These are phyloP conservation scores for Aspergillus sp. DNA, from an alignment of 2,329 filamentous ascomycete species.

Conservation along the genomic window DNA sequence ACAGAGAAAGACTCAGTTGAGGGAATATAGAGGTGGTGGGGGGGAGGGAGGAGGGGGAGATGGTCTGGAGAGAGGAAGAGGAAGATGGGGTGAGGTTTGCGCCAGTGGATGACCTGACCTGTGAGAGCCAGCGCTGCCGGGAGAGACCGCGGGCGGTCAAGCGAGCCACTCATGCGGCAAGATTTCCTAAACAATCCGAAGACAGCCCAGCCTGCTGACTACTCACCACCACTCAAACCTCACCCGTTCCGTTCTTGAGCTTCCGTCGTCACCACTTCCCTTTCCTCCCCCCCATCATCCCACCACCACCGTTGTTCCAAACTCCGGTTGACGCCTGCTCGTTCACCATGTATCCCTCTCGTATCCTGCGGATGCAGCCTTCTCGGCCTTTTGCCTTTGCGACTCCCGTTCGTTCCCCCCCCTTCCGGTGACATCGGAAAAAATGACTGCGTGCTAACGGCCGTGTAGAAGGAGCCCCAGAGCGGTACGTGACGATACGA, in stretches of 20 bases:
- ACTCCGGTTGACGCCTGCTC: slow-evolving; percentile 17
- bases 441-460: slow-evolving; percentile 39
- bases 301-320: slow-evolving; percentile 18
- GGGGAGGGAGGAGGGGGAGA: slow-evolving; percentile 18
- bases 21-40: slow-evolving; percentile 7
- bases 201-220: slow-evolving; percentile 16
- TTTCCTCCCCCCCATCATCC: slow-evolving; percentile 13
- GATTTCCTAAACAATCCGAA: slow-evolving; percentile 38
- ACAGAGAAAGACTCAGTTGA: slow-evolving; percentile 14
- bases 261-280: slow-evolving; percentile 22
- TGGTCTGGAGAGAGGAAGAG: slow-evolving; percentile 21
- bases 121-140: slow-evolving; percentile 35
- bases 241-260: slow-evolving; percentile 16
- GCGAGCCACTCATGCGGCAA: slow-evolving; percentile 35
- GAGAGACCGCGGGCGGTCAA: slow-evolving; percentile 38
- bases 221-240: slow-evolving; percentile 8
- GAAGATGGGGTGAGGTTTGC: slow-evolving; percentile 28
- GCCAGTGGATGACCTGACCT: slow-evolving; percentile 28
- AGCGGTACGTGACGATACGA: slow-evolving; percentile 50
- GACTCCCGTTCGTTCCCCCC: slow-evolving; percentile 62
- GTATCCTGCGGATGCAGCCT: slow-evolving; percentile 61
- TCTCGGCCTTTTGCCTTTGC: slow-evolving; percentile 51
- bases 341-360: slow-evolving; percentile 64
- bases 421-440: slow-evolving; percentile 6
- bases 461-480: slow-evolving; percentile 60